Evolutionary conservation across 1,284 basidiomycete species (phyloP).

Genomic region (Flammula alnicola): DNA sequence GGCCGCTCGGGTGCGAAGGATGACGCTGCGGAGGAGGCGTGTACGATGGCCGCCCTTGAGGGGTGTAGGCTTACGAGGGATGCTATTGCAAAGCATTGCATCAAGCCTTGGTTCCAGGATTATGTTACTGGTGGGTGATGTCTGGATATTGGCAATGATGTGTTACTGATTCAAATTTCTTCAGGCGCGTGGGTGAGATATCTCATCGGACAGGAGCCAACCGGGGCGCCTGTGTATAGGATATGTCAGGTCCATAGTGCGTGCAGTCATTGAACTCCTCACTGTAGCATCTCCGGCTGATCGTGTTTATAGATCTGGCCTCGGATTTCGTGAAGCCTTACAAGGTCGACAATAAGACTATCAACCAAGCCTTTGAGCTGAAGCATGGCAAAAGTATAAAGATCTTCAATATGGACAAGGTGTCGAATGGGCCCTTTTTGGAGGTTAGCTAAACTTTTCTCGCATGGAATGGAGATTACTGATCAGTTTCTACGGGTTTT

Average conservation of each 20-base stretch:
- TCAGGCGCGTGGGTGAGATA: constrained; percentile 83
- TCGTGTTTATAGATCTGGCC: constrained; percentile 47
- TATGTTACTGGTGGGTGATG: constrained; percentile 69
- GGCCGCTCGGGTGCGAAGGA: constrained; percentile 13
- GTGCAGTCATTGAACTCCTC: constrained; percentile 32
- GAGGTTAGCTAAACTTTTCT: constrained; percentile 49
- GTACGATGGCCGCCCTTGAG: constrained; percentile 59
- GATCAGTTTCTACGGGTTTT: constrained; percentile 17
- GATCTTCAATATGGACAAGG: constrained; percentile 75
- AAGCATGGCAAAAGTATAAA: constrained; percentile 69
- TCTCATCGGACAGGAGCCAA: constrained; percentile 64
- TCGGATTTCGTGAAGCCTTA: constrained; percentile 68
- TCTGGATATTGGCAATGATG: constrained; percentile 10
- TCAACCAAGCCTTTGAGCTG: constrained; percentile 70
- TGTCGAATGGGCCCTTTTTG: constrained; percentile 73
- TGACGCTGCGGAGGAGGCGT: constrained; percentile 54
- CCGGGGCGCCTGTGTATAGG: constrained; percentile 73
- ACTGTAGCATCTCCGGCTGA: constrained; percentile 17
- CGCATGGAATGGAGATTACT: constrained; percentile 1
- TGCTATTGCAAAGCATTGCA: constrained; percentile 63
- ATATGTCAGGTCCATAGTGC: constrained; percentile 79
- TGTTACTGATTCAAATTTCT: neutral
- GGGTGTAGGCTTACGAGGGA: constrained; percentile 66
- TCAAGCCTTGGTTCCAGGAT: constrained; percentile 79
- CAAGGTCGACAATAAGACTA: constrained; percentile 66